phyloP scores from a whole-genome alignment of 2,329 filamentous ascomycete genomes.

The Stachybotrys chlorohalonatus region DNA sequence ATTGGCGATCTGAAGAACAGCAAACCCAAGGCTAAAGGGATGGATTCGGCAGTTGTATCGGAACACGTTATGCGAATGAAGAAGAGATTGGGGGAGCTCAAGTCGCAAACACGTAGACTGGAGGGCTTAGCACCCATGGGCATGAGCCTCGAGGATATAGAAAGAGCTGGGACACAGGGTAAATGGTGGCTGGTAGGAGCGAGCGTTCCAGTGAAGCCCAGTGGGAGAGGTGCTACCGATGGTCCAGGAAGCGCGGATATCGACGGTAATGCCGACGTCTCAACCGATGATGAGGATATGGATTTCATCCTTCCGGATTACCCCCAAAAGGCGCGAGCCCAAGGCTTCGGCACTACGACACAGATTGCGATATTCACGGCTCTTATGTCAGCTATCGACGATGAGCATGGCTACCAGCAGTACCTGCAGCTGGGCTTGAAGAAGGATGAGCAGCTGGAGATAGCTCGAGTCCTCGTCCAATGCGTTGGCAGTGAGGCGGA shows the following conservation, averaged over 20 bases:
- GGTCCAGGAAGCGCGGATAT: slow-evolving; percentile 17
- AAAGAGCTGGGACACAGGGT: slow-evolving; percentile 73
- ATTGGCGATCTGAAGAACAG: slow-evolving; percentile 95
- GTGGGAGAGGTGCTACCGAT: slow-evolving; percentile 6
- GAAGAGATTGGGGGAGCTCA: slow-evolving; percentile 75
- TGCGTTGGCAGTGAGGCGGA: slow-evolving; percentile 73
- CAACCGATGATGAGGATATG: slow-evolving; percentile 36
- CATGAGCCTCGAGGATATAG: slow-evolving; percentile 73
- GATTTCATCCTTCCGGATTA: slow-evolving; percentile 56
- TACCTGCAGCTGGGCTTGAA: slow-evolving; percentile 78
- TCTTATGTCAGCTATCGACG: slow-evolving; percentile 77
- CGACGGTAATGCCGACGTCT: slow-evolving; percentile 11
- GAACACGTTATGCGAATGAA: slow-evolving; percentile 85
- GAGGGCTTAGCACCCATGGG: slow-evolving; percentile 75
- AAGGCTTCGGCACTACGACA: slow-evolving; percentile 80
- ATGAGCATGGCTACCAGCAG: slow-evolving; percentile 72
- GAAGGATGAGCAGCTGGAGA: slow-evolving; percentile 75
- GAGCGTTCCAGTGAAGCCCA: slow-evolving; percentile 56
- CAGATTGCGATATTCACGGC: slow-evolving; percentile 88
- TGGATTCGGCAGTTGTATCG: slow-evolving; percentile 61
- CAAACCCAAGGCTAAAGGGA: slow-evolving; percentile 66
- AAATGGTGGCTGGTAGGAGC: slow-evolving; percentile 99
- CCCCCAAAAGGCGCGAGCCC: slow-evolving; percentile 61
- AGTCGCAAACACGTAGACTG: slow-evolving; percentile 43
- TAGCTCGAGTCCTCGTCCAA: slow-evolving; percentile 79